Percentiles rank a stretch among this genome's conserved stretches.
phyloP scores from a whole-genome alignment of 345 rosid genomes.

The Salix arbutifolia region DNA sequence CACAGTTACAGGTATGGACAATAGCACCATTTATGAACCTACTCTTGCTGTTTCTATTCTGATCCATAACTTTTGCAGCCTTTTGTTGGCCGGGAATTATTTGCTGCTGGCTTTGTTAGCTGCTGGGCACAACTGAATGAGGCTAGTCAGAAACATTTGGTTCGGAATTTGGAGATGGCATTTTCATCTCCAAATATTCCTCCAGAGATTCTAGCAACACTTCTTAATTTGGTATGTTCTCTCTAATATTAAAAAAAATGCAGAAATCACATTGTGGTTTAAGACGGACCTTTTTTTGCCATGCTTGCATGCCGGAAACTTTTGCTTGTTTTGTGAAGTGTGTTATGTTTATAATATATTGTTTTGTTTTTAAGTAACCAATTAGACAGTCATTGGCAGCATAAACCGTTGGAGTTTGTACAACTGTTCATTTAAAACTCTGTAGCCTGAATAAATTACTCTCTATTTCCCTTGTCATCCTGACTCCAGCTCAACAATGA shows the following conservation, averaged over 20 bases:
- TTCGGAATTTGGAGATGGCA: constrained; percentile 95
- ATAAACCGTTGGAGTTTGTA: not conserved
- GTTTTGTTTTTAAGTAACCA: not conserved
- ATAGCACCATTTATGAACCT: constrained; percentile 6
- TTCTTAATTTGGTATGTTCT: constrained; percentile 71
- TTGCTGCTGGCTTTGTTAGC: constrained; percentile 99
- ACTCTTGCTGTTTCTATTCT: constrained; percentile 20
- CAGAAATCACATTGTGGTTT: not conserved
- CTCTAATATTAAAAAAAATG: not conserved
- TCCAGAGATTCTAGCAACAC: constrained; percentile 96
- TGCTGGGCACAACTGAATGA: constrained; percentile 94
- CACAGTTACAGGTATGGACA: constrained; percentile 78
- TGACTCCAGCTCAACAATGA: not conserved
- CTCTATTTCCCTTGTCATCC: not conserved
- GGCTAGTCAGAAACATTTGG: constrained; percentile 83
- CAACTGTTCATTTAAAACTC: not conserved
- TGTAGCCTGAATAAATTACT: not conserved
- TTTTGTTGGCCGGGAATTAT: constrained; percentile 91
- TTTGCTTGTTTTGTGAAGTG: not conserved
- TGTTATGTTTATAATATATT: not conserved
- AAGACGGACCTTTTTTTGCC: not conserved
- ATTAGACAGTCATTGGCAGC: not conserved
- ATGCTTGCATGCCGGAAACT: not conserved
- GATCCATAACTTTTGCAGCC: constrained; percentile 62
- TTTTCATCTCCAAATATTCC: constrained; percentile 97